Conservation (phyloP, 2,329 filamentous ascomycete species). For the Colletotrichum sp. region DNA sequence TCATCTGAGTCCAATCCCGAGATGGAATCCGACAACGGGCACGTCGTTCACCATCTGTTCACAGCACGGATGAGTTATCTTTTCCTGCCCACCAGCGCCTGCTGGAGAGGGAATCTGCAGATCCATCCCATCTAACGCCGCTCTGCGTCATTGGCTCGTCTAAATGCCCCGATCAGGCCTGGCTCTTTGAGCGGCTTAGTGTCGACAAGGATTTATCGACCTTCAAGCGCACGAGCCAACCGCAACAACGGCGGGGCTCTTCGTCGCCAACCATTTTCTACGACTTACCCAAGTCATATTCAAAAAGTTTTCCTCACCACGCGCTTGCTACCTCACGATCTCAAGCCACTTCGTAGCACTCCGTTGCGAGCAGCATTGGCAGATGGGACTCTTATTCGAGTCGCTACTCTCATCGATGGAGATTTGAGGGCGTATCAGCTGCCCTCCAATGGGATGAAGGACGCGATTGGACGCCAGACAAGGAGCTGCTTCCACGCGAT, state of each 20-base stretch:
- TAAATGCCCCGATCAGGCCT: background rate
- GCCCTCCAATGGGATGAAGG: background rate
- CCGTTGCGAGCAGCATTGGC: background rate
- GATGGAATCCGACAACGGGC: background rate
- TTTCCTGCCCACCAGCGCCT: background rate
- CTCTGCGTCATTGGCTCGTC: conserved; percentile 11
- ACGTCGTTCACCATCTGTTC: background rate
- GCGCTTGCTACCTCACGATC: background rate
- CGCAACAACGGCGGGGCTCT: background rate
- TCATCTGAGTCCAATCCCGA: background rate
- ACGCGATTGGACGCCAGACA: background rate
- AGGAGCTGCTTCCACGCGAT: background rate
- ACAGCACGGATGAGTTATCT: background rate
- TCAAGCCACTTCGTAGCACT: background rate
- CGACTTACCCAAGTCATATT: background rate
- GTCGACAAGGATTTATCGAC: background rate
- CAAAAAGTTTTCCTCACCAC: background rate
- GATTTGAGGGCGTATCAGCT: too few species aligned
- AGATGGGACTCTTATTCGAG: background rate
- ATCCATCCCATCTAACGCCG: background rate
- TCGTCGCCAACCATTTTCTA: conserved; percentile 9
- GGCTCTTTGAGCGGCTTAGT: background rate
- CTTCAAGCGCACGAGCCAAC: background rate
- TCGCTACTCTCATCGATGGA: background rate
- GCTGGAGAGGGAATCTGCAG: background rate